These are phyloP conservation scores for Candida ponderosae DNA, from an alignment of 805 yeast genomes.

Conservation along the genomic window DNA sequence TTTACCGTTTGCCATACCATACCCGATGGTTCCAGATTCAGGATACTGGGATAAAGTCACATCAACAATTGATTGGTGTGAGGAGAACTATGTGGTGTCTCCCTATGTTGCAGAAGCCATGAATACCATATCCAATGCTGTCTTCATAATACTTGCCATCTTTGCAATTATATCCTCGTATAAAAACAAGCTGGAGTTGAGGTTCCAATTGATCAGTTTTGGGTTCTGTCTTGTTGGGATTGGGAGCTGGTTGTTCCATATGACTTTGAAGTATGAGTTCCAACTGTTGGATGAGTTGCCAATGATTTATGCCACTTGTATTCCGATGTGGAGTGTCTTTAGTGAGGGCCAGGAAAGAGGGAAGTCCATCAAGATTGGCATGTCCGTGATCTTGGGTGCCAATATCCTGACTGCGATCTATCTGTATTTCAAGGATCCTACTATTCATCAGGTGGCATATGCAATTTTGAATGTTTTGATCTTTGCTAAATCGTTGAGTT, in stretches of 20 bases:
- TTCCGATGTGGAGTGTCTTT: conserved; percentile 83
- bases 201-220: conserved; percentile 63
- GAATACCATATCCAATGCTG: conserved; percentile 73
- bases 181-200: conserved; percentile 51
- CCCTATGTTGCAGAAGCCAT: conserved; percentile 84
- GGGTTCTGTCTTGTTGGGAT: conserved; percentile 89
- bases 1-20: conserved; percentile 44
- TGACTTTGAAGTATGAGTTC: conserved; percentile 85
- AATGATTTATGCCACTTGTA: conserved; percentile 96
- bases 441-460: conserved; percentile 82
- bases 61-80: conserved; percentile 98
- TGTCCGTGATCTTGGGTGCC: conserved; percentile 37
- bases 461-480: conserved; percentile 72
- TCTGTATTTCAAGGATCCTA: conserved; percentile 69
- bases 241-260: conserved; percentile 94
- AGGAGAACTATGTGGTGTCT: conserved; percentile 87
- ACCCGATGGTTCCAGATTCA: conserved; percentile 43
- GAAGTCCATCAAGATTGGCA: neutral
- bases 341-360: conserved; percentile 41
- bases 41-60: conserved; percentile 84
- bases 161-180: conserved; percentile 57
- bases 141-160: conserved; percentile 47
- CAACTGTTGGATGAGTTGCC: conserved; percentile 94
- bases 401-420: conserved; percentile 62
- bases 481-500: conserved; percentile 47